A percentile compares a stretch with the other conserved stretches of the same genome.
Conservation (phyloP, 495 filamentous ascomycete species). For the Aspergillus panamensis region DNA sequence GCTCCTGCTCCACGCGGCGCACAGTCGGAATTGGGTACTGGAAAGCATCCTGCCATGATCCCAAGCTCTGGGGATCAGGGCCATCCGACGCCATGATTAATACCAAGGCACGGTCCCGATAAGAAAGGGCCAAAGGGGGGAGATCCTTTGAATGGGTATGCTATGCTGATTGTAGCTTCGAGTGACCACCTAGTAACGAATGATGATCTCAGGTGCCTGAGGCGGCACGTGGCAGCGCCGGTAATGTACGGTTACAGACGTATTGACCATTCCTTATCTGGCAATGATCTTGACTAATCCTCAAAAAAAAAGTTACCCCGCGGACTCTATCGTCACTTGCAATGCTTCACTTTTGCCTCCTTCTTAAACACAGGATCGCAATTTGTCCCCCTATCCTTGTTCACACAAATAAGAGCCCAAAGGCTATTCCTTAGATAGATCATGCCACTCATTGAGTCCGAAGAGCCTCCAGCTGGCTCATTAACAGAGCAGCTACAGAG, state of each 20-base stretch:
- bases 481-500: constrained; percentile 27
- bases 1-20: constrained; percentile 59
- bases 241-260: constrained; percentile 9
- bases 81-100: constrained; percentile 53
- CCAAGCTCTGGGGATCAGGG: constrained; percentile 56
- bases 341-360: background rate
- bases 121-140: constrained; percentile 1
- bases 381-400: background rate
- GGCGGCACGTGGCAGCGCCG: constrained; percentile 17
- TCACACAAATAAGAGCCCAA: background rate
- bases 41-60: constrained; percentile 66
- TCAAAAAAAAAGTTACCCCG: constrained; percentile 14
- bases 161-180: constrained; percentile 1
- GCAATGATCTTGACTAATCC: constrained; percentile 14
- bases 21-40: constrained; percentile 62
- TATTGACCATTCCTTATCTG: constrained; percentile 12
- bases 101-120: constrained; percentile 2
- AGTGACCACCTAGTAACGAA: background rate
- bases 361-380: background rate
- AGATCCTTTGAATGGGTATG: background rate
- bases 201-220: constrained; percentile 20
- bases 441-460: constrained; percentile 37
- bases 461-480: constrained; percentile 15
- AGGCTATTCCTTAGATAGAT: background rate
- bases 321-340: background rate